Evolutionary conservation across 192 early-diverging fungal species (phyloP), one percentile per base, ranked within the genome.

Genomic region (Rhizophagus sp.): DNA sequence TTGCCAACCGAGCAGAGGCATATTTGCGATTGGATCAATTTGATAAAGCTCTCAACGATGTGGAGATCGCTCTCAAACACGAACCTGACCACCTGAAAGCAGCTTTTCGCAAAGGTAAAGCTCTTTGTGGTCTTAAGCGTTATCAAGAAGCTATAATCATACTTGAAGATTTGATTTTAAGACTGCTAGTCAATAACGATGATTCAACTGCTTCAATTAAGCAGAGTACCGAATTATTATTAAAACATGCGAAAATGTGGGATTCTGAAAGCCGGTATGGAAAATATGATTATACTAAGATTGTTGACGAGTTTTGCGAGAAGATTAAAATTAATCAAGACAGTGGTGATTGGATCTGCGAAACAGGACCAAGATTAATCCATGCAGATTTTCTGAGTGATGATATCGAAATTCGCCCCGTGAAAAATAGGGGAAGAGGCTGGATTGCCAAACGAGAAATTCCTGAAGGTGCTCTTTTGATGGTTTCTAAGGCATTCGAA

Each of bases 141-240:
- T 73, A 73, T 33, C n/a, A 47, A 73, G 72, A 73, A 73, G 49
- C 72, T 10, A 34, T 73, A 27, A 30, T 17, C 44, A 73, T 19
- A 4, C 33, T 73, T 12, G 24, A n/a, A 33, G 72, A 73, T 33
- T 52, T 73, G 17, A 5, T 25, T 47, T 5, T 22, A 73, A 25
- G 6, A 9, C 9, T 52, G 12, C 8, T 52, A 73, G 5, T 19
- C 2, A 30, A 9, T 4, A 73, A 5, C 11, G 17, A 25, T 27
- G 3, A 17, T 69, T 9, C 9, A 11, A 19, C 3, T 1, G 10
- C 17, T 36, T 36, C 36, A 11, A 69, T 19, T 19, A 69, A 30
- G 19, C 15, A 69, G 6, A 41, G 39, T 12, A 49, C n/a, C 22
- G 15, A 47, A 25, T 1, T 19, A 47, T 52, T 73, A 8, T 34